phyloP scores from a whole-genome alignment of 164 flowering plant genomes.

The Annona cherimola region DNA sequence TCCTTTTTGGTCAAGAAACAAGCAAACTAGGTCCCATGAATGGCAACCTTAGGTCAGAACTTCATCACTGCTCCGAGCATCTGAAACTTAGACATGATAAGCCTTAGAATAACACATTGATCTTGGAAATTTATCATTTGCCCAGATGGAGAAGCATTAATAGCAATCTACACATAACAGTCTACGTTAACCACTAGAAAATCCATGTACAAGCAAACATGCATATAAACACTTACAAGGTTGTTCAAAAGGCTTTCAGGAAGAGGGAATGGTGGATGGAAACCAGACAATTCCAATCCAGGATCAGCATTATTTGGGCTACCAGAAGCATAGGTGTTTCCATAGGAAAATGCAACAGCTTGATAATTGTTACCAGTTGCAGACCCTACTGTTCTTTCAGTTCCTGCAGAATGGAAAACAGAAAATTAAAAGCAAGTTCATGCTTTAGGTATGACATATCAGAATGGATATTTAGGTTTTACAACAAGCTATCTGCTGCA shows the following conservation, averaged over 20 bases:
- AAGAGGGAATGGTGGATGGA: conserved; percentile 72
- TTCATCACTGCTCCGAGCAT: conserved; percentile 81
- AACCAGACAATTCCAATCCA: conserved; percentile 32
- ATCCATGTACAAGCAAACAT: neutral
- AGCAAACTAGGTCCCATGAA: conserved; percentile 66
- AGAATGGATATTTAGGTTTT: neutral
- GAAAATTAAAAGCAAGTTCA: conserved; percentile 9
- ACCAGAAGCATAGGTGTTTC: conserved; percentile 35
- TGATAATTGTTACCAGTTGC: conserved; percentile 32
- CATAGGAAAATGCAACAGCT: conserved; percentile 78
- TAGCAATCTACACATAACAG: conserved; percentile 18
- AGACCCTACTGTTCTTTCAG: conserved; percentile 25
- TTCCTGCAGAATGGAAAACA: conserved; percentile 31
- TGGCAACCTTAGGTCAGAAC: conserved; percentile 64
- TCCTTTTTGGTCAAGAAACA: conserved; percentile 58
- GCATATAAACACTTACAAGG: conserved; percentile 54
- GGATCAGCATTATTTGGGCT: conserved; percentile 32
- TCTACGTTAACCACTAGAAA: conserved; percentile 10
- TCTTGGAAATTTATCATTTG: conserved; percentile 37
- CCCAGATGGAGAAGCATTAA: conserved; percentile 36
- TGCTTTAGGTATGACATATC: neutral
- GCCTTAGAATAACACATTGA: conserved; percentile 76
- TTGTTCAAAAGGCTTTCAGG: conserved; percentile 61
- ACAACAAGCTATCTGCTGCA: conserved; percentile 9
- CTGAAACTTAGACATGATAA: conserved; percentile 97